Evolutionary conservation across 768 basidiomycete genomes (phyloP).

Genomic region (Calocera cornea): DNA sequence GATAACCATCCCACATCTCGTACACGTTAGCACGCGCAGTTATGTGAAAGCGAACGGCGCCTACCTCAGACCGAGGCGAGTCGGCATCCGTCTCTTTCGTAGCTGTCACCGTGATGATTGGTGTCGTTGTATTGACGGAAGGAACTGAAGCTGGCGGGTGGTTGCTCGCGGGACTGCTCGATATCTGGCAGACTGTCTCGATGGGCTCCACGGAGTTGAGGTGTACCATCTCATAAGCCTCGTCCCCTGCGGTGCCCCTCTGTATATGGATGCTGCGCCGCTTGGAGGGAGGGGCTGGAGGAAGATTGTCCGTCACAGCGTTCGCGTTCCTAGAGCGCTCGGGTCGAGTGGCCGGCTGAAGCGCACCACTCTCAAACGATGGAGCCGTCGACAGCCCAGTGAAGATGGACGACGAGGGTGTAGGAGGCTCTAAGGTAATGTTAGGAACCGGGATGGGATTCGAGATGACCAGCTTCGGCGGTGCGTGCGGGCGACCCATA

Average conservation of each 20-base stretch:
- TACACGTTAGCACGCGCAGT: not conserved
- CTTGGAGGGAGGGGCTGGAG: not conserved
- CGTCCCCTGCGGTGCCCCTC: not conserved
- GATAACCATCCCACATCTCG: not conserved
- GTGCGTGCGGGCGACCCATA: not conserved
- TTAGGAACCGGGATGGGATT: slow-evolving; percentile 10
- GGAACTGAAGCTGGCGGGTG: not conserved
- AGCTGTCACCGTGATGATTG: not conserved
- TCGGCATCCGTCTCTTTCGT: not conserved
- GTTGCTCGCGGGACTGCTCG: not conserved
- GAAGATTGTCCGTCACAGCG: not conserved
- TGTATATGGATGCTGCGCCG: not conserved
- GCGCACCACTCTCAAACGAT: not conserved
- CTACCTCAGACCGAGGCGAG: not conserved
- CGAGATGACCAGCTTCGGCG: not conserved
- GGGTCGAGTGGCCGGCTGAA: not conserved
- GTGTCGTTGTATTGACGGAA: not conserved
- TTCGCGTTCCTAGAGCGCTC: not conserved
- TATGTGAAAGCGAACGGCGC: not conserved
- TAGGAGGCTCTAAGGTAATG: slow-evolving; percentile 1
- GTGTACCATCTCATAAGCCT: not conserved
- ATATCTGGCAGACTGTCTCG: not conserved
- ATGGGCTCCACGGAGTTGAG: not conserved
- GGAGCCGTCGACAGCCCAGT: not conserved
- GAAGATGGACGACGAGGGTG: not conserved